These are phyloP conservation scores for Batkoa obscura DNA, from an alignment of 371 early-diverging fungal genomes.

Conservation along the genomic window DNA sequence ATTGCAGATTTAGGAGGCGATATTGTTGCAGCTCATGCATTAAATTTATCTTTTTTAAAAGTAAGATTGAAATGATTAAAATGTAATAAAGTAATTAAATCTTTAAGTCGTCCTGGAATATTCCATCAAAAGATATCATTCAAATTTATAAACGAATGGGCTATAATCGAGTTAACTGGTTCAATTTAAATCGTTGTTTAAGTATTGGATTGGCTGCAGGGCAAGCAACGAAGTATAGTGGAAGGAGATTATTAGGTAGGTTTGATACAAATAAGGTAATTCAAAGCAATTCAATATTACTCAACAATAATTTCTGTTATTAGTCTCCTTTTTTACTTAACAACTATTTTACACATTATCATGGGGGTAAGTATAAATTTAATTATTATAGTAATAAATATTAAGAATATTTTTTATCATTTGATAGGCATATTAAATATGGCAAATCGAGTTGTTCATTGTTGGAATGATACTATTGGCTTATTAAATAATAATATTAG, in stretches of 20 bases:
- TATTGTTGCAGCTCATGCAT: constrained; percentile 36
- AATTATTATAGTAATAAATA: too few relatives aligned
- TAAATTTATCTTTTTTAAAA: constrained; percentile 12
- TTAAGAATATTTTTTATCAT: too few relatives aligned
- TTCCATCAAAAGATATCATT: constrained; percentile 53
- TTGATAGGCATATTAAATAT: too few relatives aligned
- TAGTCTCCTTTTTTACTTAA: constrained; percentile 54
- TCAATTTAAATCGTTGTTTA: constrained; percentile 26
- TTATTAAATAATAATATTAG: too few relatives aligned
- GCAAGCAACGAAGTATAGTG: constrained; percentile 23
- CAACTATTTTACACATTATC: too few relatives aligned
- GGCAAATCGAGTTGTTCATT: too few relatives aligned
- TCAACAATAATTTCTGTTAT: neutral
- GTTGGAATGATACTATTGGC: too few relatives aligned
- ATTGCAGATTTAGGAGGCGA: constrained; percentile 69
- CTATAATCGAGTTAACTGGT: constrained; percentile 11
- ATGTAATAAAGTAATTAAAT: neutral
- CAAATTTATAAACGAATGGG: constrained; percentile 40
- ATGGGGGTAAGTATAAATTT: too few relatives aligned
- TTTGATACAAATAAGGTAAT: neutral
- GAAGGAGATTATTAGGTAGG: neutral
- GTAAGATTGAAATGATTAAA: constrained; percentile 4
- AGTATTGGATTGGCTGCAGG: constrained; percentile 37
- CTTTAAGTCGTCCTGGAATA: constrained; percentile 34
- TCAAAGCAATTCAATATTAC: neutral